Conservation (phyloP, 805 yeast species). For the Wilhelminamyces savonicus region DNA sequence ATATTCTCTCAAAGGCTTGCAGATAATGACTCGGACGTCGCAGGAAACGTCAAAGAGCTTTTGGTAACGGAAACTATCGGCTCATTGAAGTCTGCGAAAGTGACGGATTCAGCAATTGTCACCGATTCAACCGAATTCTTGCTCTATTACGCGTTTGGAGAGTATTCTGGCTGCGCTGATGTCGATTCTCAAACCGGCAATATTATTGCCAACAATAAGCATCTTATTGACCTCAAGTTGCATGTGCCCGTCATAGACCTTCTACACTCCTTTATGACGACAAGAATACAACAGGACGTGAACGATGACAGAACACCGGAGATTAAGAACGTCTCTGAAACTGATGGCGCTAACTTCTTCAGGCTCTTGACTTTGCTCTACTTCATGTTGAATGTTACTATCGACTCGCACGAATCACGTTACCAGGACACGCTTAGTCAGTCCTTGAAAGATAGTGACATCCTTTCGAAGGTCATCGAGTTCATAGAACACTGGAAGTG, state of each 20-base stretch:
- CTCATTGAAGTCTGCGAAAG: no score
- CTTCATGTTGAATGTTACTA: conserved; percentile 20
- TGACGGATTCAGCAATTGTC: no score
- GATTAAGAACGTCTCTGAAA: background rate
- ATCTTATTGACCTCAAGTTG: conserved; percentile 2
- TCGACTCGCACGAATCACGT: conserved; percentile 4
- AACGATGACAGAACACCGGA: background rate
- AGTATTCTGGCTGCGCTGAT: conserved; percentile 8
- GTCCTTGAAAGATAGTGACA: conserved; percentile 21
- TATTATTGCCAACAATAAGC: conserved; percentile 7
- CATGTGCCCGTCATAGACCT: conserved; percentile 3
- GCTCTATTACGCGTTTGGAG: conserved; percentile 22
- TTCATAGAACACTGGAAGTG: conserved; percentile 67
- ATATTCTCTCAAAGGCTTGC: no score
- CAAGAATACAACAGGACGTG: background rate
- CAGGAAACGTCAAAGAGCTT: no score
- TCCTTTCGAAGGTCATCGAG: conserved; percentile 40
- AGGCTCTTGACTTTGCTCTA: conserved; percentile 29
- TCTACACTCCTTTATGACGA: conserved; percentile 2
- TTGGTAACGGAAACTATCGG: no score
- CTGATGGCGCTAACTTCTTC: no score
- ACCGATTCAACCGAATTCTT: no score
- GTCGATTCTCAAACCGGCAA: conserved; percentile 11
- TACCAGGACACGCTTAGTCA: conserved; percentile 8
- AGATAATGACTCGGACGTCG: no score